Evolutionary conservation across 192 early-diverging fungal genomes (phyloP), one percentile per base, ranked within the genome.

Genomic region (Lunasporangiospora selenospora): DNA sequence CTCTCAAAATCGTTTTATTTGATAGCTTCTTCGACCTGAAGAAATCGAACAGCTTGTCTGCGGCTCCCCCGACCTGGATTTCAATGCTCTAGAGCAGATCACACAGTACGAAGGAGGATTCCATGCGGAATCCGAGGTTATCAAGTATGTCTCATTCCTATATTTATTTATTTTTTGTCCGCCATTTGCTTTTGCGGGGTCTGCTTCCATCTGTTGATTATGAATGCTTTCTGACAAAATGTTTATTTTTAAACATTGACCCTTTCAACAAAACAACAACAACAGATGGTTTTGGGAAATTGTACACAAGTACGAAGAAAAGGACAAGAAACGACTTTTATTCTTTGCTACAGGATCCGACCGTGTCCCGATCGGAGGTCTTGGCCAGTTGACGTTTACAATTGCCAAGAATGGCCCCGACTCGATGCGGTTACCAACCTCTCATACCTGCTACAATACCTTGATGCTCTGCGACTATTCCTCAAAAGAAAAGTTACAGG

Each of bases 381-480:
- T 95, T 13, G 84, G 89, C 40, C 92, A 94, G 54, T 58, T 96
- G 46, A 85, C 91, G 42, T 94, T 96, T 80, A 87, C 94, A 2
- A 89, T 95, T 64, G 88, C 90, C 15, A 90, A 91, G 73, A 93
- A 94, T 38, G 93, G 92, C 16, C 87, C 84, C 7, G 93, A 95
- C 66, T 88, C 88, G 30, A 91, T 91, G 54, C 88, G 95, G 24
- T 67, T 98, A 42, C 95, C 95, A 11, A 94, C 93, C 3, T 91
- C 95, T 6, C 94, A 96, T 59, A 98, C 95, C 0, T 98, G 95
- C 76, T 96, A 92, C 65, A 96, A 96, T 75, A 90, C 92, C 10
- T 77, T 98, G 39, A 83, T 95, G 50, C 77, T 98, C 4, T 91
- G 86, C 32, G 92, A 94, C 34, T 97, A 97, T 66, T 75, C 85